Evolutionary conservation across 2,329 filamentous ascomycete species (phyloP).

Genomic region (Aureobasidium sp.): DNA sequence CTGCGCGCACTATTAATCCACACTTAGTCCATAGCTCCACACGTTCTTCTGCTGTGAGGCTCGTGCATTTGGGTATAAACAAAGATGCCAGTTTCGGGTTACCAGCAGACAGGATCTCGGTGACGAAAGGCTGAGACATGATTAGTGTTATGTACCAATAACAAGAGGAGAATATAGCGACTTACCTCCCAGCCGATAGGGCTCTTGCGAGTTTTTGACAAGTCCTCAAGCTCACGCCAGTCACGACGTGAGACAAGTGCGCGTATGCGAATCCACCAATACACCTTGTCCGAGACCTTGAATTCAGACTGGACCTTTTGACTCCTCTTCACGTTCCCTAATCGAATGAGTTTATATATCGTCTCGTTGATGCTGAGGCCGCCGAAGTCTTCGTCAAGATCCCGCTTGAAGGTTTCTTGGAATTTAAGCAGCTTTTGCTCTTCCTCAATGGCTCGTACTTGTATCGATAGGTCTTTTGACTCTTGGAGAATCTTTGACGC

Average conservation of each 20-base stretch:
- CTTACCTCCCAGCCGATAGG: constrained; percentile 94
- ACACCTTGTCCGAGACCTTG: constrained; percentile 83
- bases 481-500: constrained; percentile 78
- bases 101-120: constrained; percentile 77
- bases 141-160: constrained; percentile 15
- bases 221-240: constrained; percentile 88
- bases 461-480: constrained; percentile 69
- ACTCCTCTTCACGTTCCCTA: constrained; percentile 76
- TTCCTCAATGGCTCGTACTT: constrained; percentile 71
- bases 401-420: constrained; percentile 80
- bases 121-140: constrained; percentile 71
- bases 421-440: constrained; percentile 71
- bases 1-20: constrained; percentile 79
- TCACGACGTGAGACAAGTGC: constrained; percentile 84
- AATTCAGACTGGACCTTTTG: constrained; percentile 88
- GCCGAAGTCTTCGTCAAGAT: constrained; percentile 61
- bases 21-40: constrained; percentile 97
- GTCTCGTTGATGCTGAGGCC: constrained; percentile 88
- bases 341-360: constrained; percentile 75
- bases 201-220: constrained; percentile 68
- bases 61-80: constrained; percentile 83
- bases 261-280: constrained; percentile 78
- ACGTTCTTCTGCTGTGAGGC: constrained; percentile 58
- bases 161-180: constrained; percentile 17
- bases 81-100: constrained; percentile 77